A percentile compares a stretch with the other conserved stretches of the same genome.
Conservation (phyloP, 305 asterid species). For the Vinca major region DNA sequence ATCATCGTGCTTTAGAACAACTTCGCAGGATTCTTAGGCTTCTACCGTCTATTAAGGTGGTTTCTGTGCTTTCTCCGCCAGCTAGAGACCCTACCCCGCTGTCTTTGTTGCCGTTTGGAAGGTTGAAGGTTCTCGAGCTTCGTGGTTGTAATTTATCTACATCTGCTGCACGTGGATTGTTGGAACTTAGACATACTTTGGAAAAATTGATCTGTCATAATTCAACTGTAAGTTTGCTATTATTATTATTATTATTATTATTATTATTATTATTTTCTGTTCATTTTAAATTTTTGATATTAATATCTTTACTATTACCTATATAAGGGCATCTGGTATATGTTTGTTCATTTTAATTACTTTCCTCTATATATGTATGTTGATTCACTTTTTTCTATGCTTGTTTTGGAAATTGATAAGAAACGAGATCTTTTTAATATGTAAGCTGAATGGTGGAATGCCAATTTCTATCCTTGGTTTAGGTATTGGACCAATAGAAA, state of each 20-base stretch:
- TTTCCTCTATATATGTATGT: background rate
- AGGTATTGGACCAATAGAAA: no score
- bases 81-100: slow-evolving; percentile 81
- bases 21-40: slow-evolving; percentile 72
- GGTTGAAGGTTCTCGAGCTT: slow-evolving; percentile 77
- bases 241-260: background rate
- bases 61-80: slow-evolving; percentile 65
- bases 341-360: background rate
- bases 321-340: background rate
- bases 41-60: slow-evolving; percentile 70
- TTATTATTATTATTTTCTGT: background rate
- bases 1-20: slow-evolving; percentile 96
- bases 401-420: background rate
- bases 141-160: slow-evolving; percentile 89
- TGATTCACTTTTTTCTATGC: background rate
- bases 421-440: background rate
- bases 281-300: background rate
- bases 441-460: background rate
- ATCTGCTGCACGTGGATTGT: slow-evolving; percentile 71
- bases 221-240: slow-evolving; percentile 60
- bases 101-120: slow-evolving; percentile 59
- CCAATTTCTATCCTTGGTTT: no score
- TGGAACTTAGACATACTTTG: slow-evolving; percentile 75
- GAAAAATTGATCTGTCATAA: slow-evolving; percentile 89
- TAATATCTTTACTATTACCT: background rate